These are phyloP conservation scores for Epithemia pelagica DNA, from an alignment of 108 stramenopile species.

Conservation along the genomic window DNA sequence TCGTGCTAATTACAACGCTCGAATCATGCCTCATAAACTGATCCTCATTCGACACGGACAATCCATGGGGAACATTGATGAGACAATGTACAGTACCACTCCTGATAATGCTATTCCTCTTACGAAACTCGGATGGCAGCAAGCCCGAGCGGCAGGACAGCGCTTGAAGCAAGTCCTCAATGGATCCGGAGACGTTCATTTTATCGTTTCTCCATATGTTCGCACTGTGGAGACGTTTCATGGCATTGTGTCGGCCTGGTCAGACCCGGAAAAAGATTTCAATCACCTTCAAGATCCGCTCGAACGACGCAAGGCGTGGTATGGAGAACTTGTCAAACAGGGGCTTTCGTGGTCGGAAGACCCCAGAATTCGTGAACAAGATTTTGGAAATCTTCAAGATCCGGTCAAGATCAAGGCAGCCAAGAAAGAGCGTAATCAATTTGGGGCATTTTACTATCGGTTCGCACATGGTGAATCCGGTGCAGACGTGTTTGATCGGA, in stretches of 20 bases:
- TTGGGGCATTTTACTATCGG: constrained; percentile 85
- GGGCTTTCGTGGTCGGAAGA: constrained; percentile 84
- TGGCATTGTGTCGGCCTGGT: constrained; percentile 79
- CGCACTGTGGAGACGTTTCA: constrained; percentile 87
- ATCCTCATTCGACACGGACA: constrained; percentile 83
- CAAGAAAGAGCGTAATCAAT: constrained; percentile 68
- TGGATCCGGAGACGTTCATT: constrained; percentile 57
- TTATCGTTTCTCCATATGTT: constrained; percentile 81
- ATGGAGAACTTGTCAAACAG: constrained; percentile 54
- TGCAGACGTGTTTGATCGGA: constrained; percentile 87
- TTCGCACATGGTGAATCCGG: constrained; percentile 89
- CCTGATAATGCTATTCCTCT: constrained; percentile 83
- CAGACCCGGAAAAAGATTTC: constrained; percentile 63
- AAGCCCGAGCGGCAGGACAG: constrained; percentile 60
- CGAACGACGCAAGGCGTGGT: constrained; percentile 67
- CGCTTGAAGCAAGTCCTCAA: constrained; percentile 44
- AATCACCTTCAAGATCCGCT: constrained; percentile 35
- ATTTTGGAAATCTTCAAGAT: constrained; percentile 79
- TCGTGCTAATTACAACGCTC: constrained; percentile 57
- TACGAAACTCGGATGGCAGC: constrained; percentile 77
- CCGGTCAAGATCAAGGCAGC: constrained; percentile 48
- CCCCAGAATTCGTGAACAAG: constrained; percentile 85
- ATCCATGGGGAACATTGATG: constrained; percentile 74
- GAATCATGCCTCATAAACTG: constrained; percentile 74
- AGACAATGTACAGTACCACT: constrained; percentile 60